Conservation (phyloP, 148 eudicot genomes). For the Rhododendron ovatum region DNA sequence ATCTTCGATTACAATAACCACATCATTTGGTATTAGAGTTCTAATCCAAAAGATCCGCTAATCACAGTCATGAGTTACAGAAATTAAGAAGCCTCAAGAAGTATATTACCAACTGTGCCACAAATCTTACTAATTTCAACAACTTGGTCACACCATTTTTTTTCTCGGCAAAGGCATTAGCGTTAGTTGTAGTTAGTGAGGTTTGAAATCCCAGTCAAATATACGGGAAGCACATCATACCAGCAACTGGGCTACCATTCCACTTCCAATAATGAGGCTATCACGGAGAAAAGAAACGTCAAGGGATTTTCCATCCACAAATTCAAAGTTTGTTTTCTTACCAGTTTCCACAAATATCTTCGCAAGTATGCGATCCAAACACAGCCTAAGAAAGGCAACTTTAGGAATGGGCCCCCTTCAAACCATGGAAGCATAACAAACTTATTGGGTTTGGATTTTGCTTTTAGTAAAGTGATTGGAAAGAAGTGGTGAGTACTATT, state of each 20-base stretch:
- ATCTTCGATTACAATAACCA: not conserved
- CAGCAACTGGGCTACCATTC: too few relatives aligned
- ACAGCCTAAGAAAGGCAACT: not conserved
- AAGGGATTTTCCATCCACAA: not conserved
- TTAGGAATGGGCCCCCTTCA: conserved; percentile 6
- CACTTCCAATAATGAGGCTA: not conserved
- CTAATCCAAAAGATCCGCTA: not conserved
- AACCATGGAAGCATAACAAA: not conserved
- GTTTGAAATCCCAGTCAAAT: too few relatives aligned
- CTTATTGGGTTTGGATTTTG: conserved; percentile 7
- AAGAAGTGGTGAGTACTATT: conserved; percentile 4
- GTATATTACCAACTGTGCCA: not conserved
- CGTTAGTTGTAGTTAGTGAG: too few relatives aligned
- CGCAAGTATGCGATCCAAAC: not conserved
- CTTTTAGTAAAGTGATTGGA: conserved; percentile 12
- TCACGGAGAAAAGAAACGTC: not conserved
- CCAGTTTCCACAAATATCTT: not conserved
- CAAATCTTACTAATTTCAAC: not conserved
- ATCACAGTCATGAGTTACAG: not conserved
- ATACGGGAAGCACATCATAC: too few relatives aligned
- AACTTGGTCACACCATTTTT: not conserved
- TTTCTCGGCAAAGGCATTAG: too few relatives aligned
- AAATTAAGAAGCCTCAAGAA: not conserved
- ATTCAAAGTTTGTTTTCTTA: not conserved
- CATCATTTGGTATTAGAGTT: not conserved